Percentiles rank a stretch among this genome's conserved stretches.
Conservation (phyloP, 345 rosid genomes). For the Gossypium rotundifolium region DNA sequence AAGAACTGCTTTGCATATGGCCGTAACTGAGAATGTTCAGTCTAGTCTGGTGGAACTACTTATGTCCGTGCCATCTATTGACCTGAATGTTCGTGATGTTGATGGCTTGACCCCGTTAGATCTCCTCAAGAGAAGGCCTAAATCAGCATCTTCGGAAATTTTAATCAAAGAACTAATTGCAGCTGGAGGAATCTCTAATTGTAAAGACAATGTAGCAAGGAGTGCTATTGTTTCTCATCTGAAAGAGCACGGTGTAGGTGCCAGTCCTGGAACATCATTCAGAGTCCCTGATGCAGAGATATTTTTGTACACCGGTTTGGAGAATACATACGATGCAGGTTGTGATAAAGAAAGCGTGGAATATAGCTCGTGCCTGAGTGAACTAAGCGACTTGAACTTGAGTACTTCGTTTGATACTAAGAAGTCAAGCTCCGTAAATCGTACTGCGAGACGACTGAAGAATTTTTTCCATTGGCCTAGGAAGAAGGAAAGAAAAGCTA, state of each 20-base stretch:
- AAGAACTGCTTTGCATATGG: constrained; percentile 74
- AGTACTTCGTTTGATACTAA: constrained; percentile 13
- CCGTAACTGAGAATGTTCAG: constrained; percentile 63
- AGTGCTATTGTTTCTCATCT: constrained; percentile 39
- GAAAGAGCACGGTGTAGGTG: constrained; percentile 50
- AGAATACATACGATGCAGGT: constrained; percentile 22
- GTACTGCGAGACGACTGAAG: constrained; percentile 52
- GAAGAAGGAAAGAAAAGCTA: constrained; percentile 35
- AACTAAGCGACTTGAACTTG: constrained; percentile 29
- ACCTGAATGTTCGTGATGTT: constrained; percentile 57
- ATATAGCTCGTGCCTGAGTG: constrained; percentile 41
- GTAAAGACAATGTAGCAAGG: constrained; percentile 31
- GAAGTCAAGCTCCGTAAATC: constrained; percentile 26
- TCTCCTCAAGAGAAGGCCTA: constrained; percentile 65
- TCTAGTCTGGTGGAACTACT: constrained; percentile 61
- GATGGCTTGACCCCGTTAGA: constrained; percentile 78
- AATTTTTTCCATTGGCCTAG: constrained; percentile 61
- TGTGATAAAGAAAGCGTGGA: constrained; percentile 32
- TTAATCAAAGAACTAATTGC: constrained; percentile 71
- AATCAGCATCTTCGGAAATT: constrained; percentile 60
- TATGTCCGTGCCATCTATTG: constrained; percentile 44
- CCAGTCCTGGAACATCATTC: constrained; percentile 83
- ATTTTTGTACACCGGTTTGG: constrained; percentile 53
- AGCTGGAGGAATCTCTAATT: constrained; percentile 66
- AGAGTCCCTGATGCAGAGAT: constrained; percentile 85